Conservation (phyloP, 2,329 filamentous ascomycete genomes). For the Aspergillus sp. region DNA sequence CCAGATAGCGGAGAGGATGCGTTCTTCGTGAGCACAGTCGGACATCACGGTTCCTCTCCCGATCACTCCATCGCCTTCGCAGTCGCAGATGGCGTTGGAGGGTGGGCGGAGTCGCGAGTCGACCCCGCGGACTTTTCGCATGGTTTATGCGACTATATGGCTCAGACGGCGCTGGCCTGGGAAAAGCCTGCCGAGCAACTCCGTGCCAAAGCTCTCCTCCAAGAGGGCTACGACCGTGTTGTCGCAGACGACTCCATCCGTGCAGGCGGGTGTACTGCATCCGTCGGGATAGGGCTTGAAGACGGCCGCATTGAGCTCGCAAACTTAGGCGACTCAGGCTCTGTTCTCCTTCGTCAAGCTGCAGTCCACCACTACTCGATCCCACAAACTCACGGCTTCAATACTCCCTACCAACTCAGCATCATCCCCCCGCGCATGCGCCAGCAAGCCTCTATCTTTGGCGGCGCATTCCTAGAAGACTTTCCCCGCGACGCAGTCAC, state of each 20-base stretch:
- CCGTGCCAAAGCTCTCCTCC: slow-evolving; percentile 70
- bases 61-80: slow-evolving; percentile 68
- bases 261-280: slow-evolving; percentile 89
- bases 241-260: slow-evolving; percentile 69
- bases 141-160: slow-evolving; percentile 91
- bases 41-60: slow-evolving; percentile 49
- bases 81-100: slow-evolving; percentile 91
- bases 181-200: slow-evolving; percentile 36
- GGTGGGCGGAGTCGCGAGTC: slow-evolving; percentile 89
- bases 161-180: slow-evolving; percentile 66
- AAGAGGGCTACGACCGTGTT: slow-evolving; percentile 80
- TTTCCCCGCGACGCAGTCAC: slow-evolving; percentile 80
- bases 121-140: slow-evolving; percentile 96
- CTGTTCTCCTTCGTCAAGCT: slow-evolving; percentile 80
- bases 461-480: slow-evolving; percentile 77
- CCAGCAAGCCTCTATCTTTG: slow-evolving; percentile 78
- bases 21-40: slow-evolving; percentile 86
- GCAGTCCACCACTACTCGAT: slow-evolving; percentile 80
- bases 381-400: slow-evolving; percentile 94
- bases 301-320: slow-evolving; percentile 80
- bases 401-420: slow-evolving; percentile 92
- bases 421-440: slow-evolving; percentile 79
- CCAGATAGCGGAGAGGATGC: slow-evolving; percentile 90
- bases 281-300: slow-evolving; percentile 73
- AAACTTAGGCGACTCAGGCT: slow-evolving; percentile 94